Conservation (phyloP, 441 rosid genomes). For the Pelargonium fulgidum region DNA sequence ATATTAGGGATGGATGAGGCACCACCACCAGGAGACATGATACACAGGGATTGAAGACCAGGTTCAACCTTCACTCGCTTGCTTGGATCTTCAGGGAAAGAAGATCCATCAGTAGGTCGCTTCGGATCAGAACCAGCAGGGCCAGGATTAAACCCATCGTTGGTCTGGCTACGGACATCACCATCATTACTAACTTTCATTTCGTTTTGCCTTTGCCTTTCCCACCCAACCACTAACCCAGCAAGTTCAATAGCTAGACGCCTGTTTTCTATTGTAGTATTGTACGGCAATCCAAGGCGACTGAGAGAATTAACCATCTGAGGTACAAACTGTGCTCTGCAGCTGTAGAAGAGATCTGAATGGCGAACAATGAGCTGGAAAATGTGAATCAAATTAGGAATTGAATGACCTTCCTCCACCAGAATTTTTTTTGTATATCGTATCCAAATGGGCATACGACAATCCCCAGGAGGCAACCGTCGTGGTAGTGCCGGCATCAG, state of each 20-base stretch:
- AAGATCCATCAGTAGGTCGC: constrained; percentile 60
- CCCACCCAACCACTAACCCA: constrained; percentile 99
- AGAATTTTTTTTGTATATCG: constrained; percentile 90
- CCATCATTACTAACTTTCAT: constrained; percentile 52
- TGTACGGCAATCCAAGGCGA: constrained; percentile 93
- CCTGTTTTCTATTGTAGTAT: constrained; percentile 85
- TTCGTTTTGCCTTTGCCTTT: constrained; percentile 88
- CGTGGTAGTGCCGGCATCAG: constrained; percentile 96
- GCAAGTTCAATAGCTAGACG: constrained; percentile 99
- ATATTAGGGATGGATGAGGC: constrained; percentile 74
- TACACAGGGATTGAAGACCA: constrained; percentile 82
- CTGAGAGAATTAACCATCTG: constrained; percentile 99
- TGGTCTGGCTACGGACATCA: constrained; percentile 45
- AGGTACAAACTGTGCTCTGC: constrained; percentile 99
- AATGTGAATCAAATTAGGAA: constrained; percentile 94
- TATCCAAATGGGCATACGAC: constrained; percentile 99
- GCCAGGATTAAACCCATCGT: constrained; percentile 51
- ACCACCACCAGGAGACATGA: constrained; percentile 94
- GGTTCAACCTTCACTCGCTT: constrained; percentile 86
- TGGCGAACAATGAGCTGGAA: constrained; percentile 96
- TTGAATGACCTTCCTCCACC: constrained; percentile 97
- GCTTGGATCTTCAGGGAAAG: constrained; percentile 69
- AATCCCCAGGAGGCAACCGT: constrained; percentile 91
- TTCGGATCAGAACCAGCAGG: constrained; percentile 51
- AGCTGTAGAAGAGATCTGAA: constrained; percentile 88